phyloP scores from a whole-genome alignment of 768 basidiomycete species.

The Agaricus subrufescens region DNA sequence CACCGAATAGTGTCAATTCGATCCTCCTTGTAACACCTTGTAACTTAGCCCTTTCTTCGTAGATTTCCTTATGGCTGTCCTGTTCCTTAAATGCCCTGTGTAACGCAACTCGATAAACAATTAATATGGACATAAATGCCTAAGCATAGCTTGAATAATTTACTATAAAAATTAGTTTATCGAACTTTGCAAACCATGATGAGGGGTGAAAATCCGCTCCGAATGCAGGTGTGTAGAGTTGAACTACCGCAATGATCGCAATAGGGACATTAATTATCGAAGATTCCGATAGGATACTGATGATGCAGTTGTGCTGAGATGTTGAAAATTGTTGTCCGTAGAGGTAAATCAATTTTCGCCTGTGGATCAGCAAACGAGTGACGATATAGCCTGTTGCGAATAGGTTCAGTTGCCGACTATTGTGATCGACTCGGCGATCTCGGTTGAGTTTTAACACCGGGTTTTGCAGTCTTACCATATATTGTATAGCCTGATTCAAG shows the following conservation, averaged over 20 bases:
- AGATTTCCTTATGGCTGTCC: no score
- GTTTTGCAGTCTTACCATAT: not conserved
- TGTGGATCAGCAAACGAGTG: not conserved
- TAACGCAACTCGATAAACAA: not conserved
- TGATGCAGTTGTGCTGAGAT: not conserved
- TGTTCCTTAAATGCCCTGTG: not conserved
- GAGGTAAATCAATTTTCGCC: not conserved
- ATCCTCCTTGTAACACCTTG: no score
- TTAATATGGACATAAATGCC: no score
- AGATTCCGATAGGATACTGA: not conserved
- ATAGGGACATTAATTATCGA: not conserved
- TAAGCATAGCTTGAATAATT: no score
- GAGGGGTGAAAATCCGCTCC: not conserved
- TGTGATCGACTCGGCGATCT: not conserved
- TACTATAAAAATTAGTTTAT: no score
- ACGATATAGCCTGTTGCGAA: not conserved
- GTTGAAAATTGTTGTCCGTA: no score
- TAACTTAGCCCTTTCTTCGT: no score
- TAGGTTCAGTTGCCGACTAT: not conserved
- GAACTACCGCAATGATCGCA: not conserved
- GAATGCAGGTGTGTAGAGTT: not conserved
- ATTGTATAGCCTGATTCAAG: not conserved
- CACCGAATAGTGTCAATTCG: no score
- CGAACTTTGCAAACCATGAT: no score
- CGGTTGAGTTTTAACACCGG: not conserved